These are phyloP conservation scores for Agarophyton chilense DNA, from an alignment of 23 red algal species.

Conservation along the genomic window DNA sequence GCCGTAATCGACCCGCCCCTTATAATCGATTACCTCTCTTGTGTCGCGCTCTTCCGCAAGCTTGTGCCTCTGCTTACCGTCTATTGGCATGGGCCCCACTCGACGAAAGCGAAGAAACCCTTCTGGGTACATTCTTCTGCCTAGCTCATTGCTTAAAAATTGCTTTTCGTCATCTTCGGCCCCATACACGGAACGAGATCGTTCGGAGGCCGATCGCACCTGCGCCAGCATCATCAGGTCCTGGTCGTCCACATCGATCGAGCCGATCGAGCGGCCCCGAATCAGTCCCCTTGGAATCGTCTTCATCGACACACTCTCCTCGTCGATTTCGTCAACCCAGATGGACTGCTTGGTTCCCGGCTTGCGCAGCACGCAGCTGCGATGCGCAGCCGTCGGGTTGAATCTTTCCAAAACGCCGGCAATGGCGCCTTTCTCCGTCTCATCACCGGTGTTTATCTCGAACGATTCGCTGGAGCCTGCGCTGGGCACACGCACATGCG, in stretches of 20 bases:
- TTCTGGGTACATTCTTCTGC: neutral
- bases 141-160: neutral
- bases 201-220: neutral
- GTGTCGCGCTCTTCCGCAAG: neutral
- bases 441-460: neutral
- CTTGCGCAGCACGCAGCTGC: neutral
- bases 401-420: neutral
- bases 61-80: neutral
- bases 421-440: neutral
- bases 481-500: neutral
- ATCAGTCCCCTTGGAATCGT: neutral
- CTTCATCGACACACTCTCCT: neutral
- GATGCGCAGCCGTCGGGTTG: neutral
- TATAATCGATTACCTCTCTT: too few species aligned
- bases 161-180: neutral
- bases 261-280: neutral
- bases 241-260: neutral
- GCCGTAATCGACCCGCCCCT: neutral
- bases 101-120: neutral
- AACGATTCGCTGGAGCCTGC: neutral
- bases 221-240: slow-evolving; percentile 1
- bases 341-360: neutral
- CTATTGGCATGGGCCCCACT: neutral
- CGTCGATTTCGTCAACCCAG: slow-evolving; percentile 3
- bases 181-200: neutral